Evolutionary conservation across 148 eudicot species (phyloP).

Genomic region (Beta vulgaris): DNA sequence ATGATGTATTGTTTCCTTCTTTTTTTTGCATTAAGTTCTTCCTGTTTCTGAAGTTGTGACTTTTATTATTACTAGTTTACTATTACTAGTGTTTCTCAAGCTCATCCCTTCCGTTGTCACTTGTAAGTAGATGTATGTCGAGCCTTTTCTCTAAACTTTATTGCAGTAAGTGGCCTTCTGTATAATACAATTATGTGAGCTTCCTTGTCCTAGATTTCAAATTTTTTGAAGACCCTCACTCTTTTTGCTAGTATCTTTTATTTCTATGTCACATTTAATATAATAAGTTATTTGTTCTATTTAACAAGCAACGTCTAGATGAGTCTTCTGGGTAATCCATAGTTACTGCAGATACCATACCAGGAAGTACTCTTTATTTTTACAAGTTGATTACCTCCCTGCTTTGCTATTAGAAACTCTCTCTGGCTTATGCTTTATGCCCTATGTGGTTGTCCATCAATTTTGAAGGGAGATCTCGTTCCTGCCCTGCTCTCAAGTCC

Average conservation of each 20-base stretch:
- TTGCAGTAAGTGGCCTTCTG: too few relatives aligned
- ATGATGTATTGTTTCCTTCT: neutral
- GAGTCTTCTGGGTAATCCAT: neutral
- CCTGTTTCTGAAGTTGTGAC: neutral
- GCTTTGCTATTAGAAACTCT: neutral
- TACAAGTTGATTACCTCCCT: neutral
- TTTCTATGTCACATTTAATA: neutral
- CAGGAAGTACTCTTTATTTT: neutral
- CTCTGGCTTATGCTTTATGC: neutral
- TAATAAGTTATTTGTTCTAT: too few relatives aligned
- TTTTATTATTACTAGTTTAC: neutral
- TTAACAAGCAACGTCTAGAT: neutral
- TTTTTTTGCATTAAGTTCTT: constrained; percentile 4
- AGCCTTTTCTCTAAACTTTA: too few relatives aligned
- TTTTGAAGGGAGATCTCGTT: constrained; percentile 37
- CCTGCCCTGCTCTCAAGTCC: constrained; percentile 42
- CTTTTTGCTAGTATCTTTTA: neutral
- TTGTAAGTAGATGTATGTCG: too few relatives aligned
- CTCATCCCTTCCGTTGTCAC: neutral
- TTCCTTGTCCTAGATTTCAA: too few relatives aligned
- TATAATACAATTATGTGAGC: too few relatives aligned
- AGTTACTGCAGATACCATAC: neutral
- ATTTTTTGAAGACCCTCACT: neutral
- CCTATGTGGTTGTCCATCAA: neutral
- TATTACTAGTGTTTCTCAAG: neutral